Base-by-base conservation (phyloP, 352 stramenopile genomes). In the Globisporangium cylindrosporum region DNA sequence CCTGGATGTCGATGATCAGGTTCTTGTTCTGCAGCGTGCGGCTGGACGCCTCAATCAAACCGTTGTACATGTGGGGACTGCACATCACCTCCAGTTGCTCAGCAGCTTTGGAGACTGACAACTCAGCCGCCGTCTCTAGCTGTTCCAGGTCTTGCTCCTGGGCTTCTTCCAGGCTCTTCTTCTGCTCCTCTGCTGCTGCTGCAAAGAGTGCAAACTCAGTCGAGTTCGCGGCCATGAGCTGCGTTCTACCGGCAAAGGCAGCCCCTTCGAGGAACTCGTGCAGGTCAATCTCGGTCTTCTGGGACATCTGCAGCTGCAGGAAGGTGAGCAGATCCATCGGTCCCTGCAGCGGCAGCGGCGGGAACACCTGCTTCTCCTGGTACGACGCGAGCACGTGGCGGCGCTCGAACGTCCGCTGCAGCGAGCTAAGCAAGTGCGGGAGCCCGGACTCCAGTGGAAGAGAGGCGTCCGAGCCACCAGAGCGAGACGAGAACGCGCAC, bases 201-300 rank as follows among this genome's bases (percentile, higher is more conserved):
- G 74, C 69, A 53, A 71, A 83, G 24, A 71, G 27, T 2, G 67
- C 68, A 34, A 83, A 83, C 20, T 80, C 71, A 15, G 71, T 64
- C 25, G 76, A 81, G 55, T 81, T 83, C 14, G 75, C 74, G 0
- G 74, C 69, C 32, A 70, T 72, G 2, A 81, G 69, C 27, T 83
- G 73, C 59, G 41, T 22, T n/a, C 71, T 62, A 4, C 67, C 55
- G 1, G 77, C 75, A 36, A 62, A 68, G 32, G 78, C 71, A 9
- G 67, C 75, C 1, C 77, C 77, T 7, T 77, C 56, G 4, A 85
- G 66, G 62, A 85, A 85, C 56, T 81, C 73, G n/a, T 59, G 29
- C 63, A 82, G 61, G 56, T 85, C 73, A 24, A 85, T 57, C 27
- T 78, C 27, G 5, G 55, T 73, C 10, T 61, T 53, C 43, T 61